These are phyloP conservation scores for Colletotrichum viniferum DNA, from an alignment of 2,329 filamentous ascomycete genomes.

Conservation along the genomic window DNA sequence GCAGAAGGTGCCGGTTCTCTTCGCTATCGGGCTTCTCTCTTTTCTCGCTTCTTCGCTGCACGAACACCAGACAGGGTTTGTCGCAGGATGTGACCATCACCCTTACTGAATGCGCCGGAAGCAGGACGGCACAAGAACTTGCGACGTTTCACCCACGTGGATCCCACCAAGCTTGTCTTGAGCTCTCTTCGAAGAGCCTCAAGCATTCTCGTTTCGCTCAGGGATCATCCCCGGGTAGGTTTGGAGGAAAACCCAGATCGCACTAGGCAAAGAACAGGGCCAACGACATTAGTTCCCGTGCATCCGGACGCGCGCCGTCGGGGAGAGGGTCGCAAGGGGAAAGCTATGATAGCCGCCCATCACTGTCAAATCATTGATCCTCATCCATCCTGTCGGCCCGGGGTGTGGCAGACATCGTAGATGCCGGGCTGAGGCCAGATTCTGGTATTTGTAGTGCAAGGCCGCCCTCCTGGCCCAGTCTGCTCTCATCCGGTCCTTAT, in stretches of 20 bases:
- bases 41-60: background rate
- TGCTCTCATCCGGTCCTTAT: background rate
- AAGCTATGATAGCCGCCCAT: slow-evolving; percentile 14
- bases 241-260: background rate
- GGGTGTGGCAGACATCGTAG: background rate
- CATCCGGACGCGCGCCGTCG: background rate
- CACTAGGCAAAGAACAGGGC: background rate
- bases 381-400: background rate
- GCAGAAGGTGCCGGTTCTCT: background rate
- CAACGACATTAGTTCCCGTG: background rate
- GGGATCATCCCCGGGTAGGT: background rate
- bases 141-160: slow-evolving; percentile 18
- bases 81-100: slow-evolving; percentile 9
- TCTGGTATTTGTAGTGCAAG: slow-evolving; percentile 10
- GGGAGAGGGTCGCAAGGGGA: background rate
- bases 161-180: slow-evolving; percentile 1
- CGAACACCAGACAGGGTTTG: slow-evolving; percentile 12
- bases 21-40: background rate
- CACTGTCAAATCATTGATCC: background rate
- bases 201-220: background rate
- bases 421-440: background rate
- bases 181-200: background rate
- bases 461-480: background rate
- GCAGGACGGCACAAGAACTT: slow-evolving; percentile 15
- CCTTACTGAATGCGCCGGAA: slow-evolving; percentile 7